Conservation (phyloP, 2,329 filamentous ascomycete genomes). For the Truncatella angustata region DNA sequence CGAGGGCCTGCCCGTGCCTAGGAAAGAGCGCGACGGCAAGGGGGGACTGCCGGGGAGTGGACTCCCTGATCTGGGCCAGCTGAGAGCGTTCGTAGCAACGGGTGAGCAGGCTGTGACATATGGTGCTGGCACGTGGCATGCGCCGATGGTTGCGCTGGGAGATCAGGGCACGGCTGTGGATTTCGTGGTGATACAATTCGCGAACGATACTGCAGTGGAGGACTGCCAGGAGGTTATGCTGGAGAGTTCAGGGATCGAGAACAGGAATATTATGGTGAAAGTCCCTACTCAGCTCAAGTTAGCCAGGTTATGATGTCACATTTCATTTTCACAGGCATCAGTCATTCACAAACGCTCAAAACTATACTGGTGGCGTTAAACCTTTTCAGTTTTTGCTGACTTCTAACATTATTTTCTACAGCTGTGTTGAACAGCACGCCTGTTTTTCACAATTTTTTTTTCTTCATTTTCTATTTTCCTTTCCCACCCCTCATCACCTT, state of each 20-base stretch:
- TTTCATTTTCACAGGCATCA: not conserved
- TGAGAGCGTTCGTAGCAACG: conserved; percentile 77
- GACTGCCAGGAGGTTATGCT: conserved; percentile 78
- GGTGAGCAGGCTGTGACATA: conserved; percentile 87
- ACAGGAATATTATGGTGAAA: conserved; percentile 23
- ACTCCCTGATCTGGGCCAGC: conserved; percentile 67
- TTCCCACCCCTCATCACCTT: no score
- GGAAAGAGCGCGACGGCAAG: conserved; percentile 14
- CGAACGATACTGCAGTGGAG: conserved; percentile 76
- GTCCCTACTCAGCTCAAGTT: conserved; percentile 14
- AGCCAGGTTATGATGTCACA: conserved; percentile 14
- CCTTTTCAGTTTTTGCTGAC: not conserved
- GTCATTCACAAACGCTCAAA: not conserved
- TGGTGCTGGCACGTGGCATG: conserved; percentile 89
- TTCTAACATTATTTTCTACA: not conserved
- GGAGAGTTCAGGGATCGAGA: conserved; percentile 31
- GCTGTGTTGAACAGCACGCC: not conserved
- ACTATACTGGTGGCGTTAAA: not conserved
- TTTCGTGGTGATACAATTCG: conserved; percentile 87
- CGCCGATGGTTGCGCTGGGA: conserved; percentile 90
- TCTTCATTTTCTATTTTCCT: conserved; percentile 6
- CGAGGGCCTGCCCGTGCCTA: conserved; percentile 39
- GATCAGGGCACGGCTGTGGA: conserved; percentile 58
- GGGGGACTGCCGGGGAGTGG: conserved; percentile 53
- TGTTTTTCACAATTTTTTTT: not conserved